Evolutionary conservation across 2,329 filamentous ascomycete genomes (phyloP).

Genomic region (Gaeumannomyces sp.): DNA sequence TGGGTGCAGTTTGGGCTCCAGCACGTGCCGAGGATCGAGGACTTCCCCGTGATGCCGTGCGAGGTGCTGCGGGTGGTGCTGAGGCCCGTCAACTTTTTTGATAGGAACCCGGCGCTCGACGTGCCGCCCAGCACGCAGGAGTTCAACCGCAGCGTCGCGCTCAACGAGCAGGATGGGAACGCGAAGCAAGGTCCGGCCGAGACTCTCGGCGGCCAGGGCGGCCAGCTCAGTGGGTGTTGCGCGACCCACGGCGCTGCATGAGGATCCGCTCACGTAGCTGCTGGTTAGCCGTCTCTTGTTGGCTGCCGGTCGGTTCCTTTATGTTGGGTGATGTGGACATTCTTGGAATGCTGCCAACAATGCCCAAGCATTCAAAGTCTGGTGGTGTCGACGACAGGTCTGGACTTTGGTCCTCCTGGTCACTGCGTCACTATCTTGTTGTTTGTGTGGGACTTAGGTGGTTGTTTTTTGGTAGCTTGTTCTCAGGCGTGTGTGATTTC

Average conservation of each 20-base stretch:
- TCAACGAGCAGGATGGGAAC: slow-evolving; percentile 15
- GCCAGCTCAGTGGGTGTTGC: slow-evolving; percentile 11
- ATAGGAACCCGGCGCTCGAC: slow-evolving; percentile 44
- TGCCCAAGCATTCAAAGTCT: too few relatives aligned
- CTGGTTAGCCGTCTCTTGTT: too few relatives aligned
- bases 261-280: neutral
- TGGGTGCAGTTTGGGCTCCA: slow-evolving; percentile 50
- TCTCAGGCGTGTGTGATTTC: too few relatives aligned
- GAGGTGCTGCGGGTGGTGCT: slow-evolving; percentile 46
- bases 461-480: neutral
- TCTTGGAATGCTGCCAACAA: too few relatives aligned
- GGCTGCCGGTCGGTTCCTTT: too few relatives aligned
- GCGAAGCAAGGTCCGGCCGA: neutral
- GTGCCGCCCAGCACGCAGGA: slow-evolving; percentile 39
- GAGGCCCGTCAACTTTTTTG: slow-evolving; percentile 47
- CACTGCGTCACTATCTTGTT: neutral
- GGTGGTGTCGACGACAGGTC: too few relatives aligned
- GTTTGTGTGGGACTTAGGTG: neutral
- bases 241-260: slow-evolving; percentile 9
- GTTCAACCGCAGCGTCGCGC: slow-evolving; percentile 30
- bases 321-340: too few relatives aligned
- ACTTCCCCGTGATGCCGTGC: slow-evolving; percentile 64
- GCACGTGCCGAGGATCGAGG: slow-evolving; percentile 56
- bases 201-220: slow-evolving; percentile 13
- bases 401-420: neutral